These are phyloP conservation scores for Oryza longistaminata DNA, from an alignment of 176 grass and related monocot genomes.

Conservation along the genomic window DNA sequence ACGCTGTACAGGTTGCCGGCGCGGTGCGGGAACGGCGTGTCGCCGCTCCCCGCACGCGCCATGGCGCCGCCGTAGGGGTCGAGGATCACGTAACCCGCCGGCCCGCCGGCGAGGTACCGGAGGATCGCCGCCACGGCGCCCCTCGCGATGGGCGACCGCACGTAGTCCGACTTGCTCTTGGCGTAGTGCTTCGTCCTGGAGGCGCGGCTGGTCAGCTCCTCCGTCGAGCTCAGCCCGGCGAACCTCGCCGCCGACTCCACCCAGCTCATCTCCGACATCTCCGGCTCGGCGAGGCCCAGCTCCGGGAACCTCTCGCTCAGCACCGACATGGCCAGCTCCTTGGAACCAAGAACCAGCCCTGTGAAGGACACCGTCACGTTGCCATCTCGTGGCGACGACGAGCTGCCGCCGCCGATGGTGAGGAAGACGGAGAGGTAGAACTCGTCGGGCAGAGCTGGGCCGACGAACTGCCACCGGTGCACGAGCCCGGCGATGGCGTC, in stretches of 20 bases:
- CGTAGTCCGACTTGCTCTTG: slow-evolving; percentile 52
- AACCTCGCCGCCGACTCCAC: slow-evolving; percentile 42
- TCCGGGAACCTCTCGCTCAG: slow-evolving; percentile 38
- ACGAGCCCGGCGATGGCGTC: no score
- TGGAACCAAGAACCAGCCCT: slow-evolving; percentile 36
- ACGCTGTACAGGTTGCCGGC: background rate
- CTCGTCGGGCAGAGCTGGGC: no score
- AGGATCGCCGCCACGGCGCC: slow-evolving; percentile 39
- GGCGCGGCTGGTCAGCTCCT: background rate
- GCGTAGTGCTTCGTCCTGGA: slow-evolving; percentile 17
- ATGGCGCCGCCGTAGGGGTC: slow-evolving; percentile 51
- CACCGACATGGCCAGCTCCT: slow-evolving; percentile 6
- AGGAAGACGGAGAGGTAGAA: no score
- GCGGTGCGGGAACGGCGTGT: slow-evolving; percentile 5
- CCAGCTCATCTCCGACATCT: slow-evolving; percentile 48
- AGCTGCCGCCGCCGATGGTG: no score
- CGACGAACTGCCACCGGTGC: no score
- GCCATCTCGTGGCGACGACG: no score
- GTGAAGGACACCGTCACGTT: slow-evolving; percentile 23
- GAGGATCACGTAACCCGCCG: slow-evolving; percentile 35
- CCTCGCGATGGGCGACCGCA: slow-evolving; percentile 20
- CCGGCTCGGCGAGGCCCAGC: slow-evolving; percentile 14
- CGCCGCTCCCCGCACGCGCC: background rate
- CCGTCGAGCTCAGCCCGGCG: slow-evolving; percentile 31
- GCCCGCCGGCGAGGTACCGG: background rate